Evolutionary conservation across 441 rosid genomes (phyloP), one percentile per base, ranked within the genome.

Genomic region (Pelargonium australe): DNA sequence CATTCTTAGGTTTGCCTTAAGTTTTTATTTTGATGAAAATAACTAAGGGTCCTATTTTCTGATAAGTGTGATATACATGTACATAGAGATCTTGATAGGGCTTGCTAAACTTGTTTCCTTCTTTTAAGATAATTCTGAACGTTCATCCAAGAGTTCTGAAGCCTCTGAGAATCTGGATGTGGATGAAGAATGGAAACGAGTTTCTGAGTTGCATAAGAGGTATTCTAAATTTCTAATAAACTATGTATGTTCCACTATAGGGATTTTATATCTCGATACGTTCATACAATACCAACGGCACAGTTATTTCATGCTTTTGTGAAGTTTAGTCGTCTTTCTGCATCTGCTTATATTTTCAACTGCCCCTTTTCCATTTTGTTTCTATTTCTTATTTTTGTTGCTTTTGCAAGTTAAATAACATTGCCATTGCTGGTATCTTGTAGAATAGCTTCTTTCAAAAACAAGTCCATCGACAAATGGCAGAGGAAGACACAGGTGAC

Each of bases 401-500:
- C 51, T 37, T 12, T 58, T 58, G 34, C 66, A 69, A 11, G 37
- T 31, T 69, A 40, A 72, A 20, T 37, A 12, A 41, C 28, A 73
- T 28, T 63, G 64, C 20, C 28, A 64, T 74, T 83, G 74, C 55
- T 49, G 68, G 63, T 68, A 31, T 77, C 63, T 74, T 88, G 77
- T 55, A 95, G 98, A 79, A 79, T 87, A 73, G 86, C 87, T 72
- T 64, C 83, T 67, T 95, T 92, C 75, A 82, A 97, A 84, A 83
- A 92, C 76, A 90, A 87, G 80, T 90, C 98, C 12, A 82, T 95
- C 65, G 93, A 95, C 76, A 90, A 87, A 76, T 92, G 99, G 99
- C 91, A 95, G 72, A 92, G 97, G 69, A 92, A 90, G 83, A 83
- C 98, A 34, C 93, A 85, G 73, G 90, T 95, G 69, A 86, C 89